These are phyloP conservation scores for Dryas octopetala DNA, from an alignment of 306 rosid genomes.

Conservation along the genomic window DNA sequence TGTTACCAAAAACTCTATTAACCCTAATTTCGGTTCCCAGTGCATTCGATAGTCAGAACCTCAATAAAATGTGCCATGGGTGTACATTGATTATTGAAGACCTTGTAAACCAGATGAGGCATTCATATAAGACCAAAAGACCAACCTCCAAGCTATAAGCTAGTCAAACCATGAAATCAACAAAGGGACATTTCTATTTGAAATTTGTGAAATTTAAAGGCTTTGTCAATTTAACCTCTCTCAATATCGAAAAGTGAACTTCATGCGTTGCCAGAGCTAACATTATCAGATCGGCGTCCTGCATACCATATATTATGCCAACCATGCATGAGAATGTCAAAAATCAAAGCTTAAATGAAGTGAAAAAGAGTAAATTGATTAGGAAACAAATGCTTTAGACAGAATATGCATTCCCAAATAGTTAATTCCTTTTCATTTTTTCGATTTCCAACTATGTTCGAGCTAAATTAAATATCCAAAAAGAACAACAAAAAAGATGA, in stretches of 20 bases:
- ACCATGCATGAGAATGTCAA: not conserved
- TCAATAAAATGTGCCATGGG: no score
- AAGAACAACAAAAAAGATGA: not conserved
- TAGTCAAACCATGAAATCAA: not conserved
- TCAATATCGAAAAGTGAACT: conserved; percentile 56
- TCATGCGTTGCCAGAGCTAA: conserved; percentile 58
- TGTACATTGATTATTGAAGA: no score
- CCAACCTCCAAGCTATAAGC: not conserved
- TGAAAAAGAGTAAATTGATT: not conserved
- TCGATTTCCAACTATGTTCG: not conserved
- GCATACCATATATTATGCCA: conserved; percentile 11
- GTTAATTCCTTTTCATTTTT: not conserved
- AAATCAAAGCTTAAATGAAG: not conserved
- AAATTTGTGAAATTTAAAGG: not conserved
- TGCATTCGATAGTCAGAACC: no score
- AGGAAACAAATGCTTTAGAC: no score
- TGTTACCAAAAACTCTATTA: no score
- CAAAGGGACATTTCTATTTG: not conserved
- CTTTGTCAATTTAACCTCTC: conserved; percentile 45
- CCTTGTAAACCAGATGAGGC: no score
- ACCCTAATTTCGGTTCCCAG: no score
- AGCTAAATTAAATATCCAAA: not conserved
- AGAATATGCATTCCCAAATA: no score
- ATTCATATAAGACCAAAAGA: not conserved
- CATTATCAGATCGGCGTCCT: conserved; percentile 71